A percentile compares a stretch with the other conserved stretches of the same genome.
phyloP scores from a whole-genome alignment of 129 eudicot genomes.

The Escallonia herrerae region DNA sequence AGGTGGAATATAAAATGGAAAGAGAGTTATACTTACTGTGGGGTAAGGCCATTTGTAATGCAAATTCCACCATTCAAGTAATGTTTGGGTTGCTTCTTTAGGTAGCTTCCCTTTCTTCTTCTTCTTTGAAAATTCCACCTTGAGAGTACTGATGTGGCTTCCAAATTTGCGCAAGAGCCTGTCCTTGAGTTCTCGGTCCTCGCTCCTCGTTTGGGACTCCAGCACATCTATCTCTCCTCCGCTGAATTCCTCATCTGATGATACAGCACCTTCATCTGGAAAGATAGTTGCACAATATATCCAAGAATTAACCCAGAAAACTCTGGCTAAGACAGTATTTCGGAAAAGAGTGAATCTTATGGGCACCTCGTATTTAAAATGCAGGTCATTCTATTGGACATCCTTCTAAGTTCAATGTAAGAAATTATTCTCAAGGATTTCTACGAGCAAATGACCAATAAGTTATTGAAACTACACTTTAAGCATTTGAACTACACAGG shows the following conservation, averaged over 20 bases:
- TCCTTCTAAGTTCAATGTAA: too few species aligned
- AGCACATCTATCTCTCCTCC: conserved; percentile 53
- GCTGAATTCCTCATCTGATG: conserved; percentile 70
- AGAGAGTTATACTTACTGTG: conserved; percentile 41
- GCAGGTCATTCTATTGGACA: too few species aligned
- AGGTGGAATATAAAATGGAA: background rate
- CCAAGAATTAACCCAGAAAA: too few species aligned
- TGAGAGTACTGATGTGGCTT: conserved; percentile 59
- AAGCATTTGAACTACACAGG: too few species aligned
- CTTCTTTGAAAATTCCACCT: conserved; percentile 71
- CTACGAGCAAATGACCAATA: too few species aligned
- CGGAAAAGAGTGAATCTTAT: too few species aligned
- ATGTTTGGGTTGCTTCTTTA: conserved; percentile 67
- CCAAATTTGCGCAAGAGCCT: conserved; percentile 63
- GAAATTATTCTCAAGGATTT: too few species aligned
- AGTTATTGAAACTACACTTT: too few species aligned
- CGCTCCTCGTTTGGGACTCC: conserved; percentile 41
- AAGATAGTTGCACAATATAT: background rate
- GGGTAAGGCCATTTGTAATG: conserved; percentile 98
- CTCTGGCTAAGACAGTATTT: too few species aligned
- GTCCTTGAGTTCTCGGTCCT: conserved; percentile 69
- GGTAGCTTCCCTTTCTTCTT: conserved; percentile 91
- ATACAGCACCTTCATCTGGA: conserved; percentile 31
- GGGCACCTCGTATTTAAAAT: too few species aligned
- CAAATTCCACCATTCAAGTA: conserved; percentile 91